A percentile compares a stretch with the other conserved stretches of the same genome.
phyloP scores from a whole-genome alignment of 1,284 basidiomycete species.

The Retiboletus flavoniger region DNA sequence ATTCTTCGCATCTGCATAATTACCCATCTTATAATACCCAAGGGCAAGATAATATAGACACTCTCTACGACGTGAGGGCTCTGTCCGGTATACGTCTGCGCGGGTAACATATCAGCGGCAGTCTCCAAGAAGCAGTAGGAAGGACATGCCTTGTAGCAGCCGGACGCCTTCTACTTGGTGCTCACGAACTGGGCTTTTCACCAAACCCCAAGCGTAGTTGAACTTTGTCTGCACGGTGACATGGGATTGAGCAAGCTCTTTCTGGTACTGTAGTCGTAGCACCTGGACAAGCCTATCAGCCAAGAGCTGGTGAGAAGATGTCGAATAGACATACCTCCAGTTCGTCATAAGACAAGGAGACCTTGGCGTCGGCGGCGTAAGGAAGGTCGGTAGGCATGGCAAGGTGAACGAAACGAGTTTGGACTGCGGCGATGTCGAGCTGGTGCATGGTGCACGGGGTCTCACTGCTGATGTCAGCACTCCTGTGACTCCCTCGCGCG shows the following conservation, averaged over 20 bases:
- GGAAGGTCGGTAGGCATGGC: slow-evolving; percentile 82
- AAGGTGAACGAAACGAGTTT: not conserved
- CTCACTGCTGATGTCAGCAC: slow-evolving; percentile 31
- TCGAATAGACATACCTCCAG: slow-evolving; percentile 59
- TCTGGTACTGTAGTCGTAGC: slow-evolving; percentile 83
- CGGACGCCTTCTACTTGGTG: slow-evolving; percentile 90
- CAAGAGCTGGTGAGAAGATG: not conserved
- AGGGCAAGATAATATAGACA: slow-evolving; percentile 97
- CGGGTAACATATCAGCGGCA: slow-evolving; percentile 6
- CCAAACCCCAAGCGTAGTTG: slow-evolving; percentile 96
- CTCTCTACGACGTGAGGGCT: slow-evolving; percentile 86
- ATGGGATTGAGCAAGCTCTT: slow-evolving; percentile 81
- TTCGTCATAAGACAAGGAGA: slow-evolving; percentile 86
- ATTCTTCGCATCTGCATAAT: slow-evolving; percentile 89
- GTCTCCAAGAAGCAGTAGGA: not conserved
- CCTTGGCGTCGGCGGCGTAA: slow-evolving; percentile 93
- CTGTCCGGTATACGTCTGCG: slow-evolving; percentile 85
- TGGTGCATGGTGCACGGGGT: slow-evolving; percentile 21
- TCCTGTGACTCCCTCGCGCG: slow-evolving; percentile 1
- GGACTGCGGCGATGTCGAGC: slow-evolving; percentile 13
- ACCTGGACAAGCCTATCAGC: slow-evolving; percentile 51
- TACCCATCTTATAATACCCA: slow-evolving; percentile 96
- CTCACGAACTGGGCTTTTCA: slow-evolving; percentile 81
- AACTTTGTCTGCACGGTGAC: slow-evolving; percentile 96
- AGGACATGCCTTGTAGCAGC: slow-evolving; percentile 78